A percentile compares a stretch with the other conserved stretches of the same genome.
Conservation (phyloP, 1,284 basidiomycete genomes). For the Afroboletus lepidellus region DNA sequence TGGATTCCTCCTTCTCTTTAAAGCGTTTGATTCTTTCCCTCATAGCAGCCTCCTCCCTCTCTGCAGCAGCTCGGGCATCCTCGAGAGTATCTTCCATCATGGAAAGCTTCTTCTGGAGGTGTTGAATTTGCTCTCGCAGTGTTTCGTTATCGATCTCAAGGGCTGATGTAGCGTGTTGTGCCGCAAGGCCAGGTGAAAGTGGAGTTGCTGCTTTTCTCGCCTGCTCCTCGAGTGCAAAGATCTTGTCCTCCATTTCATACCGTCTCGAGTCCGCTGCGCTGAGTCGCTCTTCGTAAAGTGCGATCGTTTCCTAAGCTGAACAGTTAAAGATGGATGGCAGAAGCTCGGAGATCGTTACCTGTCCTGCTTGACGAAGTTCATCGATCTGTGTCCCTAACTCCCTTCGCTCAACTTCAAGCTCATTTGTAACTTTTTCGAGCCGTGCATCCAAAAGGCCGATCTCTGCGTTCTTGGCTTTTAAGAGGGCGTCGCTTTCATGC, state of each 20-base stretch:
- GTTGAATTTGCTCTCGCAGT: slow-evolving; percentile 82
- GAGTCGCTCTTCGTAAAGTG: slow-evolving; percentile 87
- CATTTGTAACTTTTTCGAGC: slow-evolving; percentile 46
- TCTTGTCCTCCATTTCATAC: slow-evolving; percentile 75
- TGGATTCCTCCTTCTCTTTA: slow-evolving; percentile 76
- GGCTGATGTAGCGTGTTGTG: slow-evolving; percentile 52
- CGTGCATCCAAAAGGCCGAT: slow-evolving; percentile 52
- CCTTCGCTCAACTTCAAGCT: slow-evolving; percentile 63
- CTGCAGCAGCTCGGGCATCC: slow-evolving; percentile 68
- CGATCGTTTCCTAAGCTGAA: slow-evolving; percentile 75
- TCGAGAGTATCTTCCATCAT: slow-evolving; percentile 85
- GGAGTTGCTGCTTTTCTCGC: slow-evolving; percentile 36
- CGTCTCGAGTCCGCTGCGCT: slow-evolving; percentile 67
- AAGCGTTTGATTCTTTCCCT: slow-evolving; percentile 67
- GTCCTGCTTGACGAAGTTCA: slow-evolving; percentile 79
- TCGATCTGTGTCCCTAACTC: slow-evolving; percentile 74
- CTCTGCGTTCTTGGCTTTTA: slow-evolving; percentile 56
- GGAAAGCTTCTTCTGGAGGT: slow-evolving; percentile 77
- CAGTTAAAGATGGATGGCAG: slow-evolving; percentile 6
- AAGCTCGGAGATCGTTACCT: slow-evolving; percentile 45
- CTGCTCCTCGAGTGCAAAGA: slow-evolving; percentile 64
- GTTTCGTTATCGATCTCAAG: slow-evolving; percentile 93
- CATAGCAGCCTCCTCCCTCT: slow-evolving; percentile 70
- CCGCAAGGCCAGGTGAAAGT: slow-evolving; percentile 38
- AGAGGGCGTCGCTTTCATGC: slow-evolving; percentile 48